phyloP scores from a whole-genome alignment of 352 stramenopile genomes.

The Globisporangium canariense region DNA sequence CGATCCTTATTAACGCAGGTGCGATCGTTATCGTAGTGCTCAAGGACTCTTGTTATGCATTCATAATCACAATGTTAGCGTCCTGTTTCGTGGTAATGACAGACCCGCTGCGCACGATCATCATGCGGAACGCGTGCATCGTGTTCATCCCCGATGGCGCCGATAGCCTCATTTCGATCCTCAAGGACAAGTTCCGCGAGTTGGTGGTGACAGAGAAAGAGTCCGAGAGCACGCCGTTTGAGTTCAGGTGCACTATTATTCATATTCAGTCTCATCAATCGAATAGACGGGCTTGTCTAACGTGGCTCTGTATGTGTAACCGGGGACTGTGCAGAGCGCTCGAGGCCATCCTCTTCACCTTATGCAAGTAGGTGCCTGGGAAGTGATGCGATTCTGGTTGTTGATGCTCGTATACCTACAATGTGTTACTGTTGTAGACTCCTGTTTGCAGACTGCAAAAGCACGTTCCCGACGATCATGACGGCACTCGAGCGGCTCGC shows the following conservation, averaged over 20 bases:
- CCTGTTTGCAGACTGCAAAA: slow-evolving; percentile 15
- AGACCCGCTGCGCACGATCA: slow-evolving; percentile 42
- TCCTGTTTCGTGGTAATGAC: not conserved
- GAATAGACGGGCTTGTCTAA: not conserved
- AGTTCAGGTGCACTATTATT: slow-evolving; percentile 32
- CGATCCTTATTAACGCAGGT: slow-evolving; percentile 36
- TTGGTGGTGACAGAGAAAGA: slow-evolving; percentile 11
- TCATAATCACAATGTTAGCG: too few species aligned
- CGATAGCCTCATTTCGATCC: slow-evolving; percentile 37
- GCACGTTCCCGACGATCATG: slow-evolving; percentile 10
- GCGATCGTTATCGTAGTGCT: too few species aligned
- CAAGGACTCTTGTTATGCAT: too few species aligned
- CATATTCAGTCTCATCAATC: too few species aligned
- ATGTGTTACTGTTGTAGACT: not conserved
- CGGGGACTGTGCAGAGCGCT: slow-evolving; percentile 21
- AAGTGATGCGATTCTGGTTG: too few species aligned
- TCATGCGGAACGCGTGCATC: slow-evolving; percentile 36
- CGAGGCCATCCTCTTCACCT: slow-evolving; percentile 32
- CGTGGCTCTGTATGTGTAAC: not conserved
- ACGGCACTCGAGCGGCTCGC: slow-evolving; percentile 18
- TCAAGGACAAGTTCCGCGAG: slow-evolving; percentile 43
- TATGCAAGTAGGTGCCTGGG: slow-evolving; percentile 21
- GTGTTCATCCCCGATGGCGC: slow-evolving; percentile 45
- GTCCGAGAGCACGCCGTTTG: slow-evolving; percentile 25
- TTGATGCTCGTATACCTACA: not conserved